A percentile compares a stretch with the other conserved stretches of the same genome.
Conservation (phyloP, 2,329 filamentous ascomycete species). For the Emericellopsis cladophorae region DNA sequence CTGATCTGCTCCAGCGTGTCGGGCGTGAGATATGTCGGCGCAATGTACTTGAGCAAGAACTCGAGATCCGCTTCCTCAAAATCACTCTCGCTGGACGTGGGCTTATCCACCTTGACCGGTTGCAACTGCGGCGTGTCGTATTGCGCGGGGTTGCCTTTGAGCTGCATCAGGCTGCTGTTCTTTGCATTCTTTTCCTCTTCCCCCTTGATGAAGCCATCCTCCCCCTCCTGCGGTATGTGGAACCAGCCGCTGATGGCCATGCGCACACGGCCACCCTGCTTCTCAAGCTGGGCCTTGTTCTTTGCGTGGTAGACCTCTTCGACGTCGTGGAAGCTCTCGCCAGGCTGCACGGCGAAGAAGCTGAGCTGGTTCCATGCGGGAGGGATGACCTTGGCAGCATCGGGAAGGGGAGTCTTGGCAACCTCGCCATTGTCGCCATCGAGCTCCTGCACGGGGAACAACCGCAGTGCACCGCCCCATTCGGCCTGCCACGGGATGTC, state of each 20-base stretch:
- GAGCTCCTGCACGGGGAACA: conserved; percentile 62
- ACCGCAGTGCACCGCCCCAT: conserved; percentile 84
- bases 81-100: conserved; percentile 34
- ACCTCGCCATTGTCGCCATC: conserved; percentile 53
- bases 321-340: conserved; percentile 98
- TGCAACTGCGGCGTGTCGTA: conserved; percentile 68
- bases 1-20: conserved; percentile 77
- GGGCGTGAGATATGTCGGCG: conserved; percentile 81
- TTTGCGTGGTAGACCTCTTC: conserved; percentile 83
- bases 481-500: conserved; percentile 80
- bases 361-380: conserved; percentile 95
- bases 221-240: conserved; percentile 89
- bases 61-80: conserved; percentile 72
- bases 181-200: conserved; percentile 79
- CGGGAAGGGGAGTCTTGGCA: conserved; percentile 68
- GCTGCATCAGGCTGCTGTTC: conserved; percentile 82
- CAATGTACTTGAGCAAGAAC: conserved; percentile 82
- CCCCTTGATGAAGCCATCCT: conserved; percentile 81
- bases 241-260: conserved; percentile 99
- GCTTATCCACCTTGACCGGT: conserved; percentile 32
- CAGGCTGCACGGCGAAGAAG: conserved; percentile 96
- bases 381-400: conserved; percentile 72
- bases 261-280: conserved; percentile 64
- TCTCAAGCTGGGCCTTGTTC: conserved; percentile 44
- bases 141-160: conserved; percentile 82